phyloP scores from a whole-genome alignment of 2,329 filamentous ascomycete genomes.

The Phaeophleospora eucalypticola region DNA sequence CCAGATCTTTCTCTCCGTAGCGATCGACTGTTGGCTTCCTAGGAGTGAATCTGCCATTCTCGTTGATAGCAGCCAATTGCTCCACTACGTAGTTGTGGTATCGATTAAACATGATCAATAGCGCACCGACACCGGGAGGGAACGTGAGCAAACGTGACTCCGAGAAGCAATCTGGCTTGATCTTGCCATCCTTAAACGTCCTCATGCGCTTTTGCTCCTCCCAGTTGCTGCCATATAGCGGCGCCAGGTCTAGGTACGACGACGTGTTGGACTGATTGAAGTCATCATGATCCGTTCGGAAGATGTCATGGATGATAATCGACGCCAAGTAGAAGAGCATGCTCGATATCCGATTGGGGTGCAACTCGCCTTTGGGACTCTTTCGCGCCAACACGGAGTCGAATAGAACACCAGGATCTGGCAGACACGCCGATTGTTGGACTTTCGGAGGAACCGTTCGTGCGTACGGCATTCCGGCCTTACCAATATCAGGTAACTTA shows the following conservation, averaged over 20 bases:
- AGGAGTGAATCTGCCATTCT: constrained; percentile 73
- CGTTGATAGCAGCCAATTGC: constrained; percentile 80
- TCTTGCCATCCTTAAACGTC: constrained; percentile 60
- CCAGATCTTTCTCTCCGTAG: constrained; percentile 30
- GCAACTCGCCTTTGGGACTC: constrained; percentile 52
- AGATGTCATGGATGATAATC: constrained; percentile 61
- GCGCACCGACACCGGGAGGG: constrained; percentile 63
- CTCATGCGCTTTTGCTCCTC: constrained; percentile 63
- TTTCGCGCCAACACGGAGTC: constrained; percentile 63
- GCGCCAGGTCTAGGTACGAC: constrained; percentile 70
- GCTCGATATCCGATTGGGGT: constrained; percentile 69
- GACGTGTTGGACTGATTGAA: constrained; percentile 63
- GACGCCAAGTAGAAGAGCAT: constrained; percentile 72
- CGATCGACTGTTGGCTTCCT: constrained; percentile 35
- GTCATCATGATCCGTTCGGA: constrained; percentile 61
- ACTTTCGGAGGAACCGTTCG: constrained; percentile 58
- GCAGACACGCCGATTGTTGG: constrained; percentile 56
- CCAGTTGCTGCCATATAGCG: constrained; percentile 68
- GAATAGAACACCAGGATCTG: constrained; percentile 64
- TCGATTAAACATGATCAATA: constrained; percentile 64
- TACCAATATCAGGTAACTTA: constrained; percentile 59
- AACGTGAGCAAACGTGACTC: constrained; percentile 62
- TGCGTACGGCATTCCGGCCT: constrained; percentile 64
- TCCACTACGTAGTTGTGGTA: constrained; percentile 86
- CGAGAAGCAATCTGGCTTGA: constrained; percentile 68